Percentiles rank a stretch among this genome's conserved stretches.
Evolutionary conservation across 805 yeast genomes (phyloP).

Genomic region (Candida argentea): DNA sequence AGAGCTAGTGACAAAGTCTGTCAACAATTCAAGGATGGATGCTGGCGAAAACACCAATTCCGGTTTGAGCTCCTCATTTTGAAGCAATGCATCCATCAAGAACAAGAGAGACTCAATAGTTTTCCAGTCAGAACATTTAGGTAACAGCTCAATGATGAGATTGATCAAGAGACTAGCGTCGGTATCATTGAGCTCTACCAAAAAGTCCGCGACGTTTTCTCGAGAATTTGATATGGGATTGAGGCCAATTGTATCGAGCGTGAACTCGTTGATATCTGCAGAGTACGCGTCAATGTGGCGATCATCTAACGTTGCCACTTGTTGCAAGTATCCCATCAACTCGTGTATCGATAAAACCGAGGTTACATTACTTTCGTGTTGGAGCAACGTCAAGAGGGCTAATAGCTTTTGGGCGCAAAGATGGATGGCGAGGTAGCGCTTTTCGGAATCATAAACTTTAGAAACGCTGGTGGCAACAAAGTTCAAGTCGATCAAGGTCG

Average conservation of each 20-base stretch:
- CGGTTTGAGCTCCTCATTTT: slow-evolving; percentile 31
- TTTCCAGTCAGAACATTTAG: slow-evolving; percentile 11
- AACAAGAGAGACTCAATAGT: slow-evolving; percentile 31
- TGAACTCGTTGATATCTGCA: slow-evolving; percentile 57
- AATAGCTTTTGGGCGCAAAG: no score
- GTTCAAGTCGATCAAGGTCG: no score
- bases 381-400: slow-evolving; percentile 8
- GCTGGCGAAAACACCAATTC: slow-evolving; percentile 5
- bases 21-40: slow-evolving; percentile 6
- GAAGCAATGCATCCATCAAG: slow-evolving; percentile 31
- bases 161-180: slow-evolving; percentile 21
- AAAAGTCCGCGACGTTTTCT: slow-evolving; percentile 47
- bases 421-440: no score
- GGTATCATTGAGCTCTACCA: slow-evolving; percentile 36
- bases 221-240: slow-evolving; percentile 42
- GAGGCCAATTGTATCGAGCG: slow-evolving; percentile 67
- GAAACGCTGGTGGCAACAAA: no score
- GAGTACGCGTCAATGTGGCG: slow-evolving; percentile 39
- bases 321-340: slow-evolving; percentile 18
- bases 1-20: slow-evolving; percentile 3
- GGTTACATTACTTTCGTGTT: slow-evolving; percentile 9
- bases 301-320: slow-evolving; percentile 31
- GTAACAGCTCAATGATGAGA: not conserved
- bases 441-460: no score
- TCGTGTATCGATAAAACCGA: slow-evolving; percentile 13